Evolutionary conservation across 2,329 filamentous ascomycete species (phyloP).

Genomic region (Claviceps digitariae): DNA sequence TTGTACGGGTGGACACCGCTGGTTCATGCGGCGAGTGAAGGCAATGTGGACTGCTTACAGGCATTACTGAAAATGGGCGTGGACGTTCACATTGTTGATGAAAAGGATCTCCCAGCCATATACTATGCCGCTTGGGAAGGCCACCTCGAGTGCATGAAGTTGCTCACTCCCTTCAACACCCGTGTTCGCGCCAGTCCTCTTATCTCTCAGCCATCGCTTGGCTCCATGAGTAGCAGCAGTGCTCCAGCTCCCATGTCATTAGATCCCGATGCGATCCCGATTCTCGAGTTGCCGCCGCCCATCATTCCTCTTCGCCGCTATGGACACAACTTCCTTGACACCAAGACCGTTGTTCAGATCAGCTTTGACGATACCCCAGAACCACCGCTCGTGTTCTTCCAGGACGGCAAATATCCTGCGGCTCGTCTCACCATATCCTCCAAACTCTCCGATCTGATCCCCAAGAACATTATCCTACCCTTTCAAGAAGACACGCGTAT

Average conservation of each 20-base stretch:
- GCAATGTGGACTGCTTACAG: slow-evolving; percentile 77
- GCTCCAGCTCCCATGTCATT: slow-evolving; percentile 49
- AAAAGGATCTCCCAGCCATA: slow-evolving; percentile 87
- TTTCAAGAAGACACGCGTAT: slow-evolving; percentile 92
- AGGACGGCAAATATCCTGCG: slow-evolving; percentile 91
- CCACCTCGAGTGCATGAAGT: slow-evolving; percentile 83
- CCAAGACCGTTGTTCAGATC: slow-evolving; percentile 90
- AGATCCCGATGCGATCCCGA: slow-evolving; percentile 79
- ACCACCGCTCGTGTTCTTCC: slow-evolving; percentile 82
- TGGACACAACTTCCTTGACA: slow-evolving; percentile 96
- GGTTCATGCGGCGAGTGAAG: slow-evolving; percentile 92
- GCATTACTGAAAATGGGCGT: slow-evolving; percentile 69
- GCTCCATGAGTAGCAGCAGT: slow-evolving; percentile 32
- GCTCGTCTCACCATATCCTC: slow-evolving; percentile 92
- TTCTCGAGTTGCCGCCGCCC: slow-evolving; percentile 81
- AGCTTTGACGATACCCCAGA: slow-evolving; percentile 70
- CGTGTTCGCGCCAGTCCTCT: slow-evolving; percentile 29
- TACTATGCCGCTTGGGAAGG: slow-evolving; percentile 99
- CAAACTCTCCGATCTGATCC: slow-evolving; percentile 89
- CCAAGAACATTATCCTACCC: slow-evolving; percentile 86
- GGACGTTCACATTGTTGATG: slow-evolving; percentile 68
- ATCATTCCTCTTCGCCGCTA: slow-evolving; percentile 92
- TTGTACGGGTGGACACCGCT: slow-evolving; percentile 95
- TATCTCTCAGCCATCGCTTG: slow-evolving; percentile 28
- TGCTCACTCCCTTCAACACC: slow-evolving; percentile 53